These are phyloP conservation scores for Triglochin maritima DNA, from an alignment of 106 monocot genomes.

Conservation along the genomic window DNA sequence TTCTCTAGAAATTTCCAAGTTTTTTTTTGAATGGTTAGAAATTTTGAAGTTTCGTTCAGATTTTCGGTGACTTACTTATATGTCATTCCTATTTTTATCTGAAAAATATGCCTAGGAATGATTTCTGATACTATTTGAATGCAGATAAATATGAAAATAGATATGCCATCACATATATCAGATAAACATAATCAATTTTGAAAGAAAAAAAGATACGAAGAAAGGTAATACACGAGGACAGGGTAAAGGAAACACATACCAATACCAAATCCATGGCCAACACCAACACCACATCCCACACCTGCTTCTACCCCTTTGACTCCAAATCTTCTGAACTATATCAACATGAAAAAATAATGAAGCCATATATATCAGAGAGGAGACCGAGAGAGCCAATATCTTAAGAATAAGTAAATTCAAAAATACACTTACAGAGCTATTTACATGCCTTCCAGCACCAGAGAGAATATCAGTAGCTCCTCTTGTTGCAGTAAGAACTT, in stretches of 20 bases:
- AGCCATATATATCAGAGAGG: neutral
- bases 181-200: neutral
- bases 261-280: slow-evolving; percentile 92
- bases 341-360: neutral
- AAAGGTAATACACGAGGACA: neutral
- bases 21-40: too few relatives aligned
- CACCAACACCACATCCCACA: slow-evolving; percentile 80
- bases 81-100: too few relatives aligned
- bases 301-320: slow-evolving; percentile 76
- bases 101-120: too few relatives aligned
- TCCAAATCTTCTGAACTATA: slow-evolving; percentile 53
- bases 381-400: neutral
- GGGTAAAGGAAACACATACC: slow-evolving; percentile 30
- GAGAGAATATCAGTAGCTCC: slow-evolving; percentile 89
- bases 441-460: slow-evolving; percentile 66
- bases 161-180: too few relatives aligned
- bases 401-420: neutral
- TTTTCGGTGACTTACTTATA: too few relatives aligned
- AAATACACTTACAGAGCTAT: slow-evolving; percentile 43
- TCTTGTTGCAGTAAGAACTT: slow-evolving; percentile 71
- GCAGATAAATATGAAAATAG: too few relatives aligned
- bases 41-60: too few relatives aligned
- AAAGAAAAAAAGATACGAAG: neutral
- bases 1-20: too few relatives aligned
- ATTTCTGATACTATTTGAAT: too few relatives aligned